Evolutionary conservation across 2,329 filamentous ascomycete genomes (phyloP).

Genomic region (Basipetospora chlamydospora): DNA sequence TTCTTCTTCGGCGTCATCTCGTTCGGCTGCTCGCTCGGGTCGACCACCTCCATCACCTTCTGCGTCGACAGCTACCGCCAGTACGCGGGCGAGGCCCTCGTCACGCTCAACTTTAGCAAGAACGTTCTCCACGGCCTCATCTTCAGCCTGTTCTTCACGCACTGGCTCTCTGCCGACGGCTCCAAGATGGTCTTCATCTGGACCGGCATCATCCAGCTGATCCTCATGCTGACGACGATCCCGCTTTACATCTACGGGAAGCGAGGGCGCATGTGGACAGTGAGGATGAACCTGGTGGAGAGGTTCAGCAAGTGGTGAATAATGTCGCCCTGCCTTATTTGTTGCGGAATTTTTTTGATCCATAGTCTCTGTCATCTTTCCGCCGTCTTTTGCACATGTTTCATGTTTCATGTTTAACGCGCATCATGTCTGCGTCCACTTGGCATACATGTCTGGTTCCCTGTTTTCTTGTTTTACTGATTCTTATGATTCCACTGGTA

Average conservation of each 20-base stretch:
- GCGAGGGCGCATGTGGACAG: constrained; percentile 85
- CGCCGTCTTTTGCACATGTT: background rate
- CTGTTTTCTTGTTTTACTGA: too few species aligned
- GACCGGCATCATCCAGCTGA: constrained; percentile 74
- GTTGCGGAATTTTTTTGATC: too few species aligned
- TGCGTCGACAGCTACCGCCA: constrained; percentile 86
- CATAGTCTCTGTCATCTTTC: background rate
- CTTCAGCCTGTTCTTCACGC: constrained; percentile 76
- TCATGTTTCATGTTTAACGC: background rate
- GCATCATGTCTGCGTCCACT: too few species aligned
- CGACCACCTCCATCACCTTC: constrained; percentile 85
- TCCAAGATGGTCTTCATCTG: constrained; percentile 66
- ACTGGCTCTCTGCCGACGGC: constrained; percentile 66
- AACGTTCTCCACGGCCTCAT: constrained; percentile 84
- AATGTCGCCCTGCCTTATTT: too few species aligned
- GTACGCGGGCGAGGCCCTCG: constrained; percentile 85
- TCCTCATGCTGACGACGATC: constrained; percentile 57
- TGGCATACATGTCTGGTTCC: too few species aligned
- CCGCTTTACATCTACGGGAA: constrained; percentile 95
- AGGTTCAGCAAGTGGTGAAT: constrained; percentile 25
- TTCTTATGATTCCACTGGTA: too few species aligned
- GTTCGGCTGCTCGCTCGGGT: constrained; percentile 82
- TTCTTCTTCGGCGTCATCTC: constrained; percentile 85
- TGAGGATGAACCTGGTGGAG: constrained; percentile 74
- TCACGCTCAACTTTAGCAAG: constrained; percentile 89